A percentile compares a stretch with the other conserved stretches of the same genome.
Evolutionary conservation across 129 eudicot species (phyloP).

Genomic region (Dittrichia graveolens): DNA sequence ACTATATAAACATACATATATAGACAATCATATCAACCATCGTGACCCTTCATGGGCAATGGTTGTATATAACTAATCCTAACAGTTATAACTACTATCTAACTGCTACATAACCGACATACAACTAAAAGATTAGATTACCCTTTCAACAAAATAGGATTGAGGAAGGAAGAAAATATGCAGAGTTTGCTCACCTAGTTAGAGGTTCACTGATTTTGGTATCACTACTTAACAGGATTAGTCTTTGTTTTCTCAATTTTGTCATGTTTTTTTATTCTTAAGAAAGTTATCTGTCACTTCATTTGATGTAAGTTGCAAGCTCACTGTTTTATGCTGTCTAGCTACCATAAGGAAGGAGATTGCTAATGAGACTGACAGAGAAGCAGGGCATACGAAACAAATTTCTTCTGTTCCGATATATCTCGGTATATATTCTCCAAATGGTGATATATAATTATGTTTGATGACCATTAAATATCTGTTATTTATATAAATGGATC

Average conservation of each 20-base stretch:
- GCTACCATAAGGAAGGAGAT: slow-evolving; percentile 96
- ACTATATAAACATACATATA: too few species aligned
- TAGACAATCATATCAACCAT: too few species aligned
- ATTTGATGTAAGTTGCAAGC: slow-evolving; percentile 10
- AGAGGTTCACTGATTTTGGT: slow-evolving; percentile 85
- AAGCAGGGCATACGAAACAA: slow-evolving; percentile 77
- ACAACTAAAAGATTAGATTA: too few species aligned
- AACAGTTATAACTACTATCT: not conserved
- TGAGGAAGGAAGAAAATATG: slow-evolving; percentile 85
- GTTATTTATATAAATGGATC: not conserved
- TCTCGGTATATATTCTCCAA: slow-evolving; percentile 94
- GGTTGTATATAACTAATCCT: too few species aligned
- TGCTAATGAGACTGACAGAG: slow-evolving; percentile 94
- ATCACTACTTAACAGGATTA: slow-evolving; percentile 9
- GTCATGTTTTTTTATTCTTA: not conserved
- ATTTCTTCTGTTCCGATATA: slow-evolving; percentile 91
- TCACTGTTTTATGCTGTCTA: slow-evolving; percentile 38
- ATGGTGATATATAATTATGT: slow-evolving; percentile 54
- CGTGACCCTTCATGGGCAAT: too few species aligned
- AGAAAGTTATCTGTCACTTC: not conserved
- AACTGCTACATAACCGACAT: too few species aligned
- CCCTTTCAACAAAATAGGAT: too few species aligned
- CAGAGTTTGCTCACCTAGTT: slow-evolving; percentile 88
- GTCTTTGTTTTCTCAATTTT: not conserved
- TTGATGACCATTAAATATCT: slow-evolving; percentile 7